Evolutionary conservation across 2,329 filamentous ascomycete genomes (phyloP).

Genomic region (Scedosporium boydii): DNA sequence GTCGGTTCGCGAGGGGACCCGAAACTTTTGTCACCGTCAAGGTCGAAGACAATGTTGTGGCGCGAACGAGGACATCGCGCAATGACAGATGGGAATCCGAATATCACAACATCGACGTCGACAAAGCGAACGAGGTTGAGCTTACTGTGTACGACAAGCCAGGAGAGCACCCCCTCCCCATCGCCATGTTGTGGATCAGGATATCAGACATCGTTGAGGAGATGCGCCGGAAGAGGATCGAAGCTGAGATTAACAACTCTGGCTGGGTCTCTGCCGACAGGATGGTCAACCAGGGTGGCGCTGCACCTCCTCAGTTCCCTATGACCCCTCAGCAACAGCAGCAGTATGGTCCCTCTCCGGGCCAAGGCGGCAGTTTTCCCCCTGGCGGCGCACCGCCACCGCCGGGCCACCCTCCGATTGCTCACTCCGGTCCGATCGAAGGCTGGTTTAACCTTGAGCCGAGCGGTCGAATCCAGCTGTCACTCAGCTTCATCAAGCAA

Average conservation of each 20-base stretch:
- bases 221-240: slow-evolving; percentile 93
- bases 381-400: slow-evolving; percentile 19
- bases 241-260: slow-evolving; percentile 86
- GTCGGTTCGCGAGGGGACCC: slow-evolving; percentile 77
- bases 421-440: slow-evolving; percentile 60
- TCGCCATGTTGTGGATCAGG: slow-evolving; percentile 90
- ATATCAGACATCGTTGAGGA: slow-evolving; percentile 97
- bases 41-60: slow-evolving; percentile 88
- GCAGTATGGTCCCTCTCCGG: slow-evolving; percentile 33
- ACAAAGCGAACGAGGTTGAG: slow-evolving; percentile 98
- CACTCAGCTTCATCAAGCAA: slow-evolving; percentile 87
- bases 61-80: slow-evolving; percentile 73
- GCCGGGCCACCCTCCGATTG: slow-evolving; percentile 33
- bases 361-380: slow-evolving; percentile 26
- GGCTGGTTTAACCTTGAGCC: slow-evolving; percentile 97
- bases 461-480: slow-evolving; percentile 82
- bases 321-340: slow-evolving; percentile 33
- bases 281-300: slow-evolving; percentile 55
- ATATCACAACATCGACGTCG: slow-evolving; percentile 83
- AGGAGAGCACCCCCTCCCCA: slow-evolving; percentile 80
- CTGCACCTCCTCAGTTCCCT: slow-evolving; percentile 46
- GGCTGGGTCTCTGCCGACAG: slow-evolving; percentile 97
- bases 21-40: slow-evolving; percentile 96
- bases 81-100: slow-evolving; percentile 90
- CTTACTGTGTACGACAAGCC: slow-evolving; percentile 96